phyloP scores from a whole-genome alignment of 2,329 filamentous ascomycete species.

The Aureobasidium sp. region DNA sequence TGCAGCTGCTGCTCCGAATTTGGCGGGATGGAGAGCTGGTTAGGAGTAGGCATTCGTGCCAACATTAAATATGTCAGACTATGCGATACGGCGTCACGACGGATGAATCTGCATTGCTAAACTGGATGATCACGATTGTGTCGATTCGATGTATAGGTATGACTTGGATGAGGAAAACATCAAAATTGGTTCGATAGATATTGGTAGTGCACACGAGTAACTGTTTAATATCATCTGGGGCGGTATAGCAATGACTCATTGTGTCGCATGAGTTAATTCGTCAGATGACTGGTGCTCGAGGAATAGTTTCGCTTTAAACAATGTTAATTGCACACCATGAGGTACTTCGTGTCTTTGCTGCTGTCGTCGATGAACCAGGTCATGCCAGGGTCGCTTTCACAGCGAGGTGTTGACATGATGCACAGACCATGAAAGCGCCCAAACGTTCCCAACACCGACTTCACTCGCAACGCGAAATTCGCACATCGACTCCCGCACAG shows the following conservation, averaged over 20 bases:
- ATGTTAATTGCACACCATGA: background rate
- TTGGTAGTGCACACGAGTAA: background rate
- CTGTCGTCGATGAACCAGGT: background rate
- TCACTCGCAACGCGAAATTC: background rate
- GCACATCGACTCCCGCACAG: background rate
- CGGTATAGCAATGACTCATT: no score
- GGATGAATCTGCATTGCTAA: background rate
- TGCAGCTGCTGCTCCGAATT: constrained; percentile 18
- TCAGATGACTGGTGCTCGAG: no score
- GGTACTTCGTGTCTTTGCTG: background rate
- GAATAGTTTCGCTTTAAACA: no score
- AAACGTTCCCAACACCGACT: background rate
- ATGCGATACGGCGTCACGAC: background rate
- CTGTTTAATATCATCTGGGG: background rate
- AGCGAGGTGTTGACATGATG: background rate
- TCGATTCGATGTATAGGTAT: background rate
- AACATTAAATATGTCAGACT: background rate
- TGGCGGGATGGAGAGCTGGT: constrained; percentile 21
- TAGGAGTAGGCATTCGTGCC: background rate
- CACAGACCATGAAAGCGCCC: background rate
- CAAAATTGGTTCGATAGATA: background rate
- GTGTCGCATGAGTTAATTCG: no score
- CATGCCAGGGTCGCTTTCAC: background rate
- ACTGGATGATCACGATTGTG: background rate
- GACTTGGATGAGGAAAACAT: background rate